Base-by-base conservation (phyloP, 2,329 filamentous ascomycete species). In the Stemphylium beticola region DNA sequence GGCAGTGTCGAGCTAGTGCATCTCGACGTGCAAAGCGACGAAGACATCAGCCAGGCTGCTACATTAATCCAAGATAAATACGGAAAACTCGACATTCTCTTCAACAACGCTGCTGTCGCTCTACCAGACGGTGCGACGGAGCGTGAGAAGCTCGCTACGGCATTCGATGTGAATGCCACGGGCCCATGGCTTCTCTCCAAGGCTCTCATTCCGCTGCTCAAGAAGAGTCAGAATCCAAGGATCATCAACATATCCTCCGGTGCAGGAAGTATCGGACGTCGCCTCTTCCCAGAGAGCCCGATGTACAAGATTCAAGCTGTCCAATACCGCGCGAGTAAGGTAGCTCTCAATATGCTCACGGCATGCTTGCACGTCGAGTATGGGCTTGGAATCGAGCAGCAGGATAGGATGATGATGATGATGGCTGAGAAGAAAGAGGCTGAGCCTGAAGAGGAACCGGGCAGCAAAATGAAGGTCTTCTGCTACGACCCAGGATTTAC, bases 21-120 rank as follows among this genome's bases (percentile, higher is more conserved):
- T 24, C 74, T 82, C 14, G 79, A 82, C 60, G 63, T 81, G 7
- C 74, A 69, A 26, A 72, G 69, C 29, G 78, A 81, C 50, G 68
- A 71, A 4, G 77, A 77, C 33, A 78, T 82, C 60, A 54, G 58
- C 5, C 55, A 64, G 3, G 78, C 77, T 6, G 76, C 71, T 7
- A 51, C 64, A 4, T 49, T 57, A 1, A 71, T 73, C n/a, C 22
- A 58, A 8, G 17, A 44, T 4, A 49, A 61, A 11, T 64, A 76
- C 61, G 76, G 76, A 14, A 73, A 63, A 33, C 66, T 78, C 22
- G 72, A 77, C 48, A 60, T 73, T 4, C 65, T 78, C 1, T 66
- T 77, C 55, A 77, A 77, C 67, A 77, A 78, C 39, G 76, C 75
- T 5, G 76, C 60, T 18, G 62, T 75, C 24, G 66, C 62, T 0